Evolutionary conservation across 352 stramenopile genomes (phyloP).

Genomic region (Aphanomyces euteiches): DNA sequence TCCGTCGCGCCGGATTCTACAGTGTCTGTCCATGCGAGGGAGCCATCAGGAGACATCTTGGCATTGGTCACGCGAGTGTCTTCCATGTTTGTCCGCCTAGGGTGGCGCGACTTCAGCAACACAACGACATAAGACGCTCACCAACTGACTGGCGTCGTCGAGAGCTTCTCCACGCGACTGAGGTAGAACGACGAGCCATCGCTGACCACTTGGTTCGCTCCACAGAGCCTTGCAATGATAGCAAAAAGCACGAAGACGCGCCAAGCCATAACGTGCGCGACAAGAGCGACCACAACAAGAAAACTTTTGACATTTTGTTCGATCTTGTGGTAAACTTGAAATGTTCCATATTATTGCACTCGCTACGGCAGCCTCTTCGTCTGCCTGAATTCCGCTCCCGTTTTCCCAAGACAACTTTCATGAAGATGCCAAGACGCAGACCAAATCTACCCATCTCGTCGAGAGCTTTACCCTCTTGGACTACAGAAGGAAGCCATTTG

Average conservation of each 20-base stretch:
- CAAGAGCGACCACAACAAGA: no score
- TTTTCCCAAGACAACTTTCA: no score
- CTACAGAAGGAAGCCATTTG: no score
- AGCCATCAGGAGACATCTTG: constrained; percentile 7
- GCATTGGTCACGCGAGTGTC: constrained; percentile 13
- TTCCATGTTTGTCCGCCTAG: constrained; percentile 15
- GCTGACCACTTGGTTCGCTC: background rate
- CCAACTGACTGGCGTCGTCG: background rate
- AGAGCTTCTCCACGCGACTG: background rate
- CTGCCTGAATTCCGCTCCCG: no score
- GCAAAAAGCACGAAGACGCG: background rate
- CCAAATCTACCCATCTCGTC: no score
- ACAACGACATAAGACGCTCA: background rate
- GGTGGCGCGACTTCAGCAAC: background rate
- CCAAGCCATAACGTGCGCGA: no score
- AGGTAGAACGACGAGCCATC: background rate
- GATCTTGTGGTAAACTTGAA: no score
- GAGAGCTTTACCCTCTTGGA: no score
- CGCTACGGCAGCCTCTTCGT: no score
- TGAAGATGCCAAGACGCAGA: no score
- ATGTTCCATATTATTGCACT: no score
- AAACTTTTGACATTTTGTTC: no score
- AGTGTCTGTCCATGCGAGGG: constrained; percentile 16
- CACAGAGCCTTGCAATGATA: background rate
- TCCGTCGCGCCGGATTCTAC: constrained; percentile 18